phyloP scores from a whole-genome alignment of 495 filamentous ascomycete genomes.

The Talaromyces borbonicus region DNA sequence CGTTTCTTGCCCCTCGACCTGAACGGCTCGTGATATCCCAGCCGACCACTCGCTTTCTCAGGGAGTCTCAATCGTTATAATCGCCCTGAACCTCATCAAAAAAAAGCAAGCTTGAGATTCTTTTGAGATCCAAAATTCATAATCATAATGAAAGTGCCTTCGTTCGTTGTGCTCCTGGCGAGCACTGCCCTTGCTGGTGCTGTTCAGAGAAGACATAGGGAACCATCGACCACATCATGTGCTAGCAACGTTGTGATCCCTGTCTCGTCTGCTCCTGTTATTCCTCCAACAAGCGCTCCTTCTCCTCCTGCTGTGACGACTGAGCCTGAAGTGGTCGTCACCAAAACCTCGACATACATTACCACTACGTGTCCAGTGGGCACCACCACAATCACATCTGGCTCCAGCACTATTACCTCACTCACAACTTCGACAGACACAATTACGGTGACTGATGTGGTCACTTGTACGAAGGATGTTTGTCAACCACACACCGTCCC shows the following conservation, averaged over 20 bases:
- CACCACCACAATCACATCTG: conserved; percentile 4
- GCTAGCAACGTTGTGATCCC: conserved; percentile 1
- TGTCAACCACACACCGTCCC: conserved; percentile 1
- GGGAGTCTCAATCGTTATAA: conserved; percentile 7
- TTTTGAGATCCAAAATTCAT: background rate
- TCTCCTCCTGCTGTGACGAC: background rate
- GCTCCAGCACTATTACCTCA: background rate
- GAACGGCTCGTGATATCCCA: background rate
- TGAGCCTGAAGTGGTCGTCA: background rate
- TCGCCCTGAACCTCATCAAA: background rate
- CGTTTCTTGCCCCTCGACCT: conserved; percentile 7
- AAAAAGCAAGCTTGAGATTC: background rate
- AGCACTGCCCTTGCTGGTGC: conserved; percentile 5
- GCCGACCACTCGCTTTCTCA: background rate
- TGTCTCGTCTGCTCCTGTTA: background rate
- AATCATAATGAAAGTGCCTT: conserved; percentile 5
- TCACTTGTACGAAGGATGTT: conserved; percentile 1
- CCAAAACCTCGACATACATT: conserved; percentile 7
- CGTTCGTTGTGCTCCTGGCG: conserved; percentile 6
- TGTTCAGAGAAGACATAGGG: background rate
- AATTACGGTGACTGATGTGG: background rate
- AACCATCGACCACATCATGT: background rate
- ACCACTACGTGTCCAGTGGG: conserved; percentile 10
- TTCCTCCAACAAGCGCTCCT: background rate
- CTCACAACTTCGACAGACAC: conserved; percentile 3